Evolutionary conservation across 306 rosid species (phyloP).

Genomic region (Lablab purpureus): DNA sequence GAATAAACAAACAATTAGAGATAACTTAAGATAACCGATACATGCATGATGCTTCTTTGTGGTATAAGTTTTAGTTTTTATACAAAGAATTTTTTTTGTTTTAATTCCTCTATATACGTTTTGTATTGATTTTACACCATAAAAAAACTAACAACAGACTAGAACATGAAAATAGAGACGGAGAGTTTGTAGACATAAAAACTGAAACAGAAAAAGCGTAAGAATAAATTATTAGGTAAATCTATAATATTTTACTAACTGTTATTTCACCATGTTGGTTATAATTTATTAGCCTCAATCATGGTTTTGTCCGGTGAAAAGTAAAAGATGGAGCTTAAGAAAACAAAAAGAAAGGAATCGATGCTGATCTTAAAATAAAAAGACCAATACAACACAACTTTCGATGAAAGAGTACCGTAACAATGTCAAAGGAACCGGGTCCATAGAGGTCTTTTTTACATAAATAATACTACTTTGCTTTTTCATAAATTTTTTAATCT

Average conservation of each 20-base stretch:
- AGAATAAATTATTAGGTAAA: not conserved
- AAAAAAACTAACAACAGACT: too few relatives aligned
- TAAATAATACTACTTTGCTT: not conserved
- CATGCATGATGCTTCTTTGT: too few relatives aligned
- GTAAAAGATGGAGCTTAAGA: constrained; percentile 36
- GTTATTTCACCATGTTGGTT: not conserved
- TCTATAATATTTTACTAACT: not conserved
- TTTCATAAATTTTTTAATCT: not conserved
- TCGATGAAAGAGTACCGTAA: constrained; percentile 38
- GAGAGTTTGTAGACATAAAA: too few relatives aligned
- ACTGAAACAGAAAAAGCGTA: too few relatives aligned
- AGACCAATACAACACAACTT: constrained; percentile 41
- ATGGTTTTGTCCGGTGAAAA: constrained; percentile 40
- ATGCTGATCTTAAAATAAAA: constrained; percentile 35
- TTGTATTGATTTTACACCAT: too few relatives aligned
- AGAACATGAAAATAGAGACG: too few relatives aligned
- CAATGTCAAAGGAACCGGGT: constrained; percentile 1
- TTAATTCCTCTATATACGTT: too few relatives aligned
- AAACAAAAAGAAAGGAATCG: constrained; percentile 45
- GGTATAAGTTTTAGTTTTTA: too few relatives aligned
- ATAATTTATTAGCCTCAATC: constrained; percentile 13
- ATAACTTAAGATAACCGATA: too few relatives aligned
- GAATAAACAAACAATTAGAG: too few relatives aligned
- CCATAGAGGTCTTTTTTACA: not conserved
- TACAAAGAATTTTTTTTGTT: too few relatives aligned